Evolutionary conservation across 1,139 yeast species (phyloP).

Genomic region (Taphrina deformans): DNA sequence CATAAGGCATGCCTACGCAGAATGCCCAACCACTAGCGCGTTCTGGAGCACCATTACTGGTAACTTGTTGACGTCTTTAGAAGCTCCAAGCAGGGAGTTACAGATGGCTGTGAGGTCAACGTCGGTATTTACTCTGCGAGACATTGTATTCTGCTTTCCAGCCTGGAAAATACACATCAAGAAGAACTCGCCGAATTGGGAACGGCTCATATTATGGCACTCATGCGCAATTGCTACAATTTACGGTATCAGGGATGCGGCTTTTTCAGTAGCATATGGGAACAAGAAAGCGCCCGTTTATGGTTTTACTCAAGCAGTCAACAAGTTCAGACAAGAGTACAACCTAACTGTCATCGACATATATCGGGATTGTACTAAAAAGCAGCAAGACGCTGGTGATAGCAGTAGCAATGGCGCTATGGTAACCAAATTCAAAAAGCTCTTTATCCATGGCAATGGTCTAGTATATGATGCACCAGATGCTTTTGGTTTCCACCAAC

Average conservation of each 20-base stretch:
- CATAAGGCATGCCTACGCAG: no score
- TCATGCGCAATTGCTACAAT: not conserved
- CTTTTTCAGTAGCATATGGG: not conserved
- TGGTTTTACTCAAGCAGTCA: not conserved
- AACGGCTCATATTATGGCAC: not conserved
- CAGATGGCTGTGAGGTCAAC: no score
- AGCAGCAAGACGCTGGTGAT: not conserved
- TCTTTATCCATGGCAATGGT: not conserved
- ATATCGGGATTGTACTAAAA: not conserved
- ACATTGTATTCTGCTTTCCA: not conserved
- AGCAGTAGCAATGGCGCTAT: no score
- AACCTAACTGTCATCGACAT: not conserved
- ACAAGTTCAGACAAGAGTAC: not conserved
- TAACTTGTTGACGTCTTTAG: no score
- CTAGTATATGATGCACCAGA: not conserved
- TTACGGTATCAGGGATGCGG: not conserved
- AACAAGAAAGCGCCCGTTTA: not conserved
- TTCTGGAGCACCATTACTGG: no score
- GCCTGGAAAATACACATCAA: not conserved
- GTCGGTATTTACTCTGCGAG: not conserved
- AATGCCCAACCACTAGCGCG: no score
- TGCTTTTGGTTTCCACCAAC: not conserved
- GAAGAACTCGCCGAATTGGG: not conserved
- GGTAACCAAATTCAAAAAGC: not conserved
- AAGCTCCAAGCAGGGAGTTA: no score